Percentiles rank a stretch among this genome's conserved stretches.
Conservation (phyloP, 2,329 filamentous ascomycete genomes). For the Colletotrichum musae region DNA sequence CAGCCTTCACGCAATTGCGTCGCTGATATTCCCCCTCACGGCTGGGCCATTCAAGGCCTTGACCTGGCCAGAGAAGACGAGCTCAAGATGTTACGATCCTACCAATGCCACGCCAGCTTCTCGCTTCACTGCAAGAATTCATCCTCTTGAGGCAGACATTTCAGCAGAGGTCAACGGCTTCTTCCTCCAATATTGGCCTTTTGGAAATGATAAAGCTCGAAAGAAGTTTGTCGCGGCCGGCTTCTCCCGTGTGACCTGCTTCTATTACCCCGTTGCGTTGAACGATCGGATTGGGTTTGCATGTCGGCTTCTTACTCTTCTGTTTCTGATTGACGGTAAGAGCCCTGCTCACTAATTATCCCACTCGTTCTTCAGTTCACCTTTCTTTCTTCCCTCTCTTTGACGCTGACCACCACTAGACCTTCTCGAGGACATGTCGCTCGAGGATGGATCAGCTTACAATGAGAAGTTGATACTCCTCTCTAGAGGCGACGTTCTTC, state of each 20-base stretch:
- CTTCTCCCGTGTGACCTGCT: conserved; percentile 12
- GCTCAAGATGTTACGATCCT: background rate
- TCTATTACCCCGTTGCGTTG: conserved; percentile 10
- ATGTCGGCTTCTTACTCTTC: conserved; percentile 5
- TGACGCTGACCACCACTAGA: background rate
- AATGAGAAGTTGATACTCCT: conserved; percentile 11
- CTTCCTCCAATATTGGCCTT: conserved; percentile 23
- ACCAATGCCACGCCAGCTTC: background rate
- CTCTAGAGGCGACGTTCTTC: background rate
- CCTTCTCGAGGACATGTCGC: conserved; percentile 14
- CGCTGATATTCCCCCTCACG: conserved; percentile 3
- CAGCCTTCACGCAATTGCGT: conserved; percentile 4
- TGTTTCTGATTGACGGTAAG: conserved; percentile 21
- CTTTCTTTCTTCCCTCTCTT: background rate
- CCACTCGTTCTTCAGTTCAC: background rate
- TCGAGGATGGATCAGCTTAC: conserved; percentile 15
- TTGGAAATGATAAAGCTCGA: conserved; percentile 8
- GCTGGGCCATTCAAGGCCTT: background rate
- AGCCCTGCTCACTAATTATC: background rate
- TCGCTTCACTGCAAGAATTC: conserved; percentile 7
- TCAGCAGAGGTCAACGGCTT: conserved; percentile 1
- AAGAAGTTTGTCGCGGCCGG: conserved; percentile 17
- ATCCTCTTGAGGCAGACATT: conserved; percentile 4
- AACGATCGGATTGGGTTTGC: conserved; percentile 10
- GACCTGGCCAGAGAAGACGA: background rate